Evolutionary conservation across 805 yeast genomes (phyloP), one percentile per base, ranked within the genome.

Genomic region (Yarrowia sp.): DNA sequence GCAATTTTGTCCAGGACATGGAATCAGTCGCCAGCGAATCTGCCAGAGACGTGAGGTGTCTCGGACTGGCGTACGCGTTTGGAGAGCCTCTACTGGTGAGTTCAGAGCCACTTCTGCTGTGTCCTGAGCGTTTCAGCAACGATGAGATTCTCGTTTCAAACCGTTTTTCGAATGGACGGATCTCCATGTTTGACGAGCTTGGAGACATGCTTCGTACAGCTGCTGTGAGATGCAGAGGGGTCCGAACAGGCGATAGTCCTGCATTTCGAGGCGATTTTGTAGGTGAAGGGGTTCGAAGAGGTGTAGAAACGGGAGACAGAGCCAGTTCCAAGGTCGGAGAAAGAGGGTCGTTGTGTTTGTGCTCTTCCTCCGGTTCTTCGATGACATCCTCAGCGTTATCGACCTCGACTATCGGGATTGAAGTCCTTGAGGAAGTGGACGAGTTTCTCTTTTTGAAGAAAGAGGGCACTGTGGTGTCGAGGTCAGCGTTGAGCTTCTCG

Each of bases 1-100:
- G 77, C 50, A 87, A 80, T 68, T 78, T 76, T 2, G 77, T 74
- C 83, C 84, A 82, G 47, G 66, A 65, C 52, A 72, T 43, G 17
- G 70, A 64, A 10, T 68, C 69, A 6, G 63, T 55, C 2, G 47
- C 63, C 12, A 40, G 49, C 14, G 63, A 55, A 39, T 55, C 63
- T 10, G 47, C 36, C 13, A 55, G 46, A 9, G 63, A 55, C n/a
- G 63, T 55, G 17, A 55, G 19, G 9, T 55, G 19, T 2, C 44
- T 19, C 2, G 64, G 64, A 33, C 42, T 33, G 14, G 46, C 64
- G 17, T 30, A 39, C 7, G 36, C 44, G 19, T 36, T 24, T 2
- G 63, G 47, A 0, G 63, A 55, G 12, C 63, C 63, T 10, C 63
- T 17, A 17, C 63, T 55, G 4, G 63, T 55, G n/a, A 55, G 63